Base-by-base conservation (phyloP, 169 alveolate species). In the Babesia bigemina region DNA sequence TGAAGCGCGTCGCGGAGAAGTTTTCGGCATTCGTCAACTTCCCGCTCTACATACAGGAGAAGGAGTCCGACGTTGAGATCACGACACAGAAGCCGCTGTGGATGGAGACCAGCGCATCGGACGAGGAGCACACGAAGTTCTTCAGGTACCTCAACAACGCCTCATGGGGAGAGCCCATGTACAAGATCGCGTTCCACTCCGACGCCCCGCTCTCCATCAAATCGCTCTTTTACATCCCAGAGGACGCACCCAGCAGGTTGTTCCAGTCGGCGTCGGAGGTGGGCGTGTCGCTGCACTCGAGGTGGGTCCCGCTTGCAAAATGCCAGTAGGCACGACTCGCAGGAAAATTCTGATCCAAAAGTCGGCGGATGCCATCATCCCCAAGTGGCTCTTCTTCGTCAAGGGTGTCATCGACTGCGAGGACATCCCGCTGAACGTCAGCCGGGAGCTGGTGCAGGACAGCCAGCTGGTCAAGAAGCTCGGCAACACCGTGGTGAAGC, bases 331-430 rank as follows among this genome's bases (percentile, higher is more conserved):
- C 53, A 77, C 26, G n/a, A 11, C 10, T 17, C 0, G 60, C 53
- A 88, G 96, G 60, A 92, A 94, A 39, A 98, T 97, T 10, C 73
- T 97, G 76, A 96, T 97, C 39, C 94, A 95, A 92, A 91, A 94
- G 66, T 91, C 91, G 22, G 97, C 98, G 45, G 90, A 86, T 33
- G 96, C 93, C 39, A 91, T 97, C 42, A 88, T 97, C 16, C 99
- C 99, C 6, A 86, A 91, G 87, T 97, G 98, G 97, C 86, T 97
- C 56, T 94, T 97, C 91, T 97, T 96, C 76, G 92, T 97, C 58
- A 94, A 95, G 86, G 99, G 99, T 12, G 98, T 97, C 42, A 97
- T 97, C 14, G 99, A 97, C 79, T 96, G 99, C 75, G 99, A 97
- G 73, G 99, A 97, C 86, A 84, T 97, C 72, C 99, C 99, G 9